Evolutionary conservation across 129 eudicot species (phyloP), one percentile per base, ranked within the genome.

Genomic region (Dittrichia graveolens): DNA sequence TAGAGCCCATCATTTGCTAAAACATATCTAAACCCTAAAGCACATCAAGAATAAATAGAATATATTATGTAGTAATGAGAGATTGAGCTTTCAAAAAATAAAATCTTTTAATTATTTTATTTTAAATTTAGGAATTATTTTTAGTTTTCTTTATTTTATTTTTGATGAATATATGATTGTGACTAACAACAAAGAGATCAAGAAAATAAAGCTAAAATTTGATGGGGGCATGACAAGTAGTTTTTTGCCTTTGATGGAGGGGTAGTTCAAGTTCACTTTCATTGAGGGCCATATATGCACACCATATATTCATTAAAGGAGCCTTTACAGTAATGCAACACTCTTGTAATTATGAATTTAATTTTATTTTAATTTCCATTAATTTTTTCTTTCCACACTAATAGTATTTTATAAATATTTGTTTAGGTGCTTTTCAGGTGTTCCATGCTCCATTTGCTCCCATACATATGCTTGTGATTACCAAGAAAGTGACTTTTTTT

Each of bases 251-350:
- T 80, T 62, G 41, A 34, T 80, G 80, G 70, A 80, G 67, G 69
- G 77, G 76, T 69, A 65, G 79, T 67, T 57, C 31, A 24, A 24
- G 31, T 58, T 58, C 70, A 73, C 75, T 72, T 63, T 78, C 78
- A 72, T 73, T 41, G 75, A 74, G 83, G 74, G 78, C 77, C 83
- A 78, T 24, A 24, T 24, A 24, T 78, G 59, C 71, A 67, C 79
- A 48, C 74, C 72, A 79, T 74, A 42, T 74, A 61, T 52, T 37
- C 2, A 49, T 58, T 64, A 41, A 63, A 72, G 81, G 38, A 38
- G 52, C 71, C 73, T 83, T 79, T 83, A 76, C 68, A 79, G 74
- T 72, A 47, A 82, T 42, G 58, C 72, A 66, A 55, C 56, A 77
- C 54, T 55, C 73, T 75, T 75, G 68, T 42, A 56, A 56, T 75